Percentiles rank a stretch among this genome's conserved stretches.
Conservation (phyloP, 768 basidiomycete genomes). For the Scleroderma citrinum region DNA sequence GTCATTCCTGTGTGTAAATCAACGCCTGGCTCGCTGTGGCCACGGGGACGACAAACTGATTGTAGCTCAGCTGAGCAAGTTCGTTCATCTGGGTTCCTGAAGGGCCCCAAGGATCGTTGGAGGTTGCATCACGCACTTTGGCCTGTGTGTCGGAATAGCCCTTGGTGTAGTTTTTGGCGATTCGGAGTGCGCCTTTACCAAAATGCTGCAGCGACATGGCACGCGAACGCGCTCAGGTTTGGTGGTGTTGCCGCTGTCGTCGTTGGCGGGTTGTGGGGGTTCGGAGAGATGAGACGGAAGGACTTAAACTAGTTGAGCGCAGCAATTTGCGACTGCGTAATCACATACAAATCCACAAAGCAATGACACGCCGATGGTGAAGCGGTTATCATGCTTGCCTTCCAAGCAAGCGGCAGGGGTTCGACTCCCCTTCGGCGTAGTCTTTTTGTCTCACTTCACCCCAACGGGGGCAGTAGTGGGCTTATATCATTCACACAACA, state of each 20-base stretch:
- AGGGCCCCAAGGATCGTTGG: conserved; percentile 97
- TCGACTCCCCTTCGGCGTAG: conserved; percentile 64
- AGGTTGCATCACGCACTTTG: conserved; percentile 94
- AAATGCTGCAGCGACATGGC: conserved; percentile 64
- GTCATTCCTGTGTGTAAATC: conserved; percentile 53
- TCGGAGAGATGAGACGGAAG: background rate
- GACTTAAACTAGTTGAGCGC: background rate
- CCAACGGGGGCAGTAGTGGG: no score
- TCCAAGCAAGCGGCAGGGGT: conserved; percentile 76
- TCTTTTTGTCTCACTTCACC: conserved; percentile 4
- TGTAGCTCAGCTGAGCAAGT: conserved; percentile 93
- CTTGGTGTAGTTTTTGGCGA: conserved; percentile 93
- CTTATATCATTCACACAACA: no score
- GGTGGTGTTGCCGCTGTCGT: background rate
- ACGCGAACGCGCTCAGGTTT: background rate
- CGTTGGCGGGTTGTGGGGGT: background rate
- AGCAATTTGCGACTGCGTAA: no score
- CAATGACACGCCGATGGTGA: conserved; percentile 59
- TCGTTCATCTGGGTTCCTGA: conserved; percentile 99
- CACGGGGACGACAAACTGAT: conserved; percentile 59
- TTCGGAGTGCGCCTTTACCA: conserved; percentile 79
- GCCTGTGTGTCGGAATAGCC: conserved; percentile 94
- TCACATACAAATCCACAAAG: no score
- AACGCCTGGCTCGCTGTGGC: background rate
- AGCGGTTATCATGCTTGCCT: conserved; percentile 93